Evolutionary conservation across 2,329 filamentous ascomycete species (phyloP), one percentile per base, ranked within the genome.

Genomic region (Aspergillus transmontanensis): DNA sequence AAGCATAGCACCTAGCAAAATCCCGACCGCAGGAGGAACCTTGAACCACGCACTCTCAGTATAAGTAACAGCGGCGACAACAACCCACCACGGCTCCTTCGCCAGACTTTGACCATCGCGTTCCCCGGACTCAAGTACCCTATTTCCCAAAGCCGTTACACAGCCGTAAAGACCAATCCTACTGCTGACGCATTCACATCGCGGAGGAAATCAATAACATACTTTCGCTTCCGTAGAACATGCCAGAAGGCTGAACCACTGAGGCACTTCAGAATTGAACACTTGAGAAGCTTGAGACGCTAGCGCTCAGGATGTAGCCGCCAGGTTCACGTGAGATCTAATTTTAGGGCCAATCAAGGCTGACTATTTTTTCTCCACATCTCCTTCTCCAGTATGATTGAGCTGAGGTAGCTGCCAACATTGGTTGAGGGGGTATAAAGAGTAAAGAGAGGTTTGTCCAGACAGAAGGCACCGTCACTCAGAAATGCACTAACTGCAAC

Each of bases 11-110:
- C 83, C 83, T 34, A 81, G 28, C 0, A 84, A 56, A 68, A 84
- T 84, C 0, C 81, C 79, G 32, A 79, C 58, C 0, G 82, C 75
- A 1, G 83, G 76, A 32, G 71, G 76, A 2, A 85, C 64, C 6
- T 74, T 73, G 66, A 85, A 85, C 79, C 82, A 85, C n/a, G 77
- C 74, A 48, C 79, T 81, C 12, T 77, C 79, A 3, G 82, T 78
- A 72, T 82, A 85, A 30, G 76, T 78, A 12, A 80, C 66, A 74
- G 85, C 84, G 2, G 86, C 83, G 1, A 89, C 82, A 4, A 88
- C 85, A 23, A 89, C 82, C 85, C 87, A 89, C 85, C 86, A 89
- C 1, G 87, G 86, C 64, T 89, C 87, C 41, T 81, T 79, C 0
- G 77, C 86, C 55, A 89, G 70, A 67, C 84, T 87, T 54, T 79